Conservation (phyloP, 2,329 filamentous ascomycete genomes). For the Cytospora piceicola region DNA sequence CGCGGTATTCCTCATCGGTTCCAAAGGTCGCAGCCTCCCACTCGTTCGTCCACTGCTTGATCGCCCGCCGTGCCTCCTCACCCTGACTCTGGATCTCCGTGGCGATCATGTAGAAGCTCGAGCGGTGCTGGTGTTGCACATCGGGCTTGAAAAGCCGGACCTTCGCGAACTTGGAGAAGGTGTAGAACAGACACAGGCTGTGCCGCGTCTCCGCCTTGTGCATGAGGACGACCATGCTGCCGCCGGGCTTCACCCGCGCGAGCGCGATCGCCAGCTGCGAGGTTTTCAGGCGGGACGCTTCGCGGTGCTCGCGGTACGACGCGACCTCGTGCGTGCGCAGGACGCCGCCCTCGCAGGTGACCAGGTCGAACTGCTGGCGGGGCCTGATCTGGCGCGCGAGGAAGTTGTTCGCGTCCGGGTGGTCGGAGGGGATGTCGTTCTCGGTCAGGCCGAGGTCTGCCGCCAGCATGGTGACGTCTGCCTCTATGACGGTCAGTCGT, state of each 20-base stretch:
- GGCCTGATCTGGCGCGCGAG: conserved; percentile 39
- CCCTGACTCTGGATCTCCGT: conserved; percentile 43
- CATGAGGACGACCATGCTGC: conserved; percentile 55
- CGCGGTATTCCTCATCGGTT: conserved; percentile 35
- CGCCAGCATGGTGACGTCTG: conserved; percentile 57
- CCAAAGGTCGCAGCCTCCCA: conserved; percentile 49
- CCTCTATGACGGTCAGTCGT: conserved; percentile 9
- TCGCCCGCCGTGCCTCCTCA: conserved; percentile 40
- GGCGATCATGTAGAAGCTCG: conserved; percentile 59
- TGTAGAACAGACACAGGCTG: conserved; percentile 44
- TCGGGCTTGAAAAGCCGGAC: conserved; percentile 52
- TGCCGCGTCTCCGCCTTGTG: conserved; percentile 52
- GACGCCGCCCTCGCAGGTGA: conserved; percentile 54
- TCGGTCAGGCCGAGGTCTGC: conserved; percentile 47
- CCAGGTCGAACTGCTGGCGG: conserved; percentile 48
- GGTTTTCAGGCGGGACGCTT: conserved; percentile 44
- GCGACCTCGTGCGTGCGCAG: conserved; percentile 45
- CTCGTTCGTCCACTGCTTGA: conserved; percentile 45
- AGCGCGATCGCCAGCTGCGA: conserved; percentile 52
- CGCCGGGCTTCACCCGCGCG: conserved; percentile 48
- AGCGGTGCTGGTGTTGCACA: conserved; percentile 45
- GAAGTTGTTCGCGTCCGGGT: conserved; percentile 42
- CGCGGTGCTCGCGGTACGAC: conserved; percentile 40
- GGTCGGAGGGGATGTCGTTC: conserved; percentile 39
- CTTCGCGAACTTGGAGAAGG: conserved; percentile 47